Percentiles rank a stretch among this genome's conserved stretches.
Evolutionary conservation across 495 filamentous ascomycete genomes (phyloP).

Genomic region (Xylaria scruposa): DNA sequence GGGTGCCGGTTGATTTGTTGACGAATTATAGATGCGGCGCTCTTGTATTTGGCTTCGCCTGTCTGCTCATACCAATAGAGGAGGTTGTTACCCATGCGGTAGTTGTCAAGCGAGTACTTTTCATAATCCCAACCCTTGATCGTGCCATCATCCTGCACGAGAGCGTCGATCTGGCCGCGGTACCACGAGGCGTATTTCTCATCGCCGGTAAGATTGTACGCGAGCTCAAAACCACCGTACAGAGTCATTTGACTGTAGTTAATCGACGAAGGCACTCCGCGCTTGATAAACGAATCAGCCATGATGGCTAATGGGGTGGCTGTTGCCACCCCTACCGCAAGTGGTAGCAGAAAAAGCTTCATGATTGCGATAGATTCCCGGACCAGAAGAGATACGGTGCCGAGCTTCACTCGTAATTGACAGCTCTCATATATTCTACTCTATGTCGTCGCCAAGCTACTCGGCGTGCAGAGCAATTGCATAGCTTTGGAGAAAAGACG

Average conservation of each 20-base stretch:
- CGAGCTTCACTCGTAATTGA: not conserved
- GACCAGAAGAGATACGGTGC: not conserved
- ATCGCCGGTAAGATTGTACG: constrained; percentile 42
- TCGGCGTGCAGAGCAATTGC: not conserved
- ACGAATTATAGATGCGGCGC: constrained; percentile 51
- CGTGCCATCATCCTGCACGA: constrained; percentile 48
- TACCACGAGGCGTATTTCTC: constrained; percentile 43
- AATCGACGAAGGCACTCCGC: constrained; percentile 46
- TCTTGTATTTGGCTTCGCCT: constrained; percentile 44
- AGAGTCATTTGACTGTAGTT: constrained; percentile 49
- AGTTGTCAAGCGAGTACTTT: constrained; percentile 58
- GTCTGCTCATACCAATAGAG: constrained; percentile 53
- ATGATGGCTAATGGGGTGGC: constrained; percentile 17
- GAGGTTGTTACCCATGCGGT: constrained; percentile 56
- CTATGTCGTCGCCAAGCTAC: not conserved
- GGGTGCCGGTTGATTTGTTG: constrained; percentile 56
- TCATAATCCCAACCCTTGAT: constrained; percentile 46
- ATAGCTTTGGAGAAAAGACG: not conserved
- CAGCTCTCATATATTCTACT: constrained; percentile 10
- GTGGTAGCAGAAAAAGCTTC: constrained; percentile 11
- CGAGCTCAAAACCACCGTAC: constrained; percentile 48
- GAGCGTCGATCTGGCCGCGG: constrained; percentile 45
- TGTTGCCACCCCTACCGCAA: constrained; percentile 1
- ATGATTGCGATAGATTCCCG: not conserved
- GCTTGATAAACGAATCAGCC: constrained; percentile 54